phyloP scores from a whole-genome alignment of 176 grass and related monocot species.

The Eragrostis nindensis region DNA sequence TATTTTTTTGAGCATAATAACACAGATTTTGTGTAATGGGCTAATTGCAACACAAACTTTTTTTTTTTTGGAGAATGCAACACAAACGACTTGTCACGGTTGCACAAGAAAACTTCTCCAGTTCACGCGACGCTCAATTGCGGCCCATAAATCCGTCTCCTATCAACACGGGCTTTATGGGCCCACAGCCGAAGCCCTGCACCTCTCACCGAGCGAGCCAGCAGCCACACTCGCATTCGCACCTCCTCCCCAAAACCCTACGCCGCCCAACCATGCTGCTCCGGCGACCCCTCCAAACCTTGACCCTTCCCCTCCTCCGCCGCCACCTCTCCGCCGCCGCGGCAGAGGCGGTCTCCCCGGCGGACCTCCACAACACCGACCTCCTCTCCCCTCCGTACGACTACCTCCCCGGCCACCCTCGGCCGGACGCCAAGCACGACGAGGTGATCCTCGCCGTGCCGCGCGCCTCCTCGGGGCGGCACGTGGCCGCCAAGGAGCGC shows the following conservation, averaged over 20 bases:
- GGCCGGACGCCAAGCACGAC: constrained; percentile 79
- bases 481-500: constrained; percentile 71
- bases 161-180: neutral
- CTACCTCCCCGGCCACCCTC: constrained; percentile 80
- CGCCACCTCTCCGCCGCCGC: constrained; percentile 29
- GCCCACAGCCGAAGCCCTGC: neutral
- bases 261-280: constrained; percentile 65
- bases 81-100: too few relatives aligned
- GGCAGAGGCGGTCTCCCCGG: constrained; percentile 7
- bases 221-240: neutral
- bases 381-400: constrained; percentile 54
- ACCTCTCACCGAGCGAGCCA: neutral
- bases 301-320: constrained; percentile 40
- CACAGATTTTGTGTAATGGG: too few relatives aligned
- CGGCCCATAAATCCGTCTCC: neutral
- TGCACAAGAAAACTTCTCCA: too few relatives aligned
- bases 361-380: neutral
- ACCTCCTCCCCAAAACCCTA: constrained; percentile 46
- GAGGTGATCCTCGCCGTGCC: constrained; percentile 81
- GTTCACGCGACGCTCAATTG: too few relatives aligned
- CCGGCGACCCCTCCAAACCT: constrained; percentile 57
- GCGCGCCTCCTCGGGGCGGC: constrained; percentile 54
- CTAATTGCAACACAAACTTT: too few relatives aligned
- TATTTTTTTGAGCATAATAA: too few relatives aligned
- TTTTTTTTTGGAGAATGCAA: too few relatives aligned